Evolutionary conservation across 1,139 yeast species (phyloP).

Genomic region (Suhomyces bokatorum): DNA sequence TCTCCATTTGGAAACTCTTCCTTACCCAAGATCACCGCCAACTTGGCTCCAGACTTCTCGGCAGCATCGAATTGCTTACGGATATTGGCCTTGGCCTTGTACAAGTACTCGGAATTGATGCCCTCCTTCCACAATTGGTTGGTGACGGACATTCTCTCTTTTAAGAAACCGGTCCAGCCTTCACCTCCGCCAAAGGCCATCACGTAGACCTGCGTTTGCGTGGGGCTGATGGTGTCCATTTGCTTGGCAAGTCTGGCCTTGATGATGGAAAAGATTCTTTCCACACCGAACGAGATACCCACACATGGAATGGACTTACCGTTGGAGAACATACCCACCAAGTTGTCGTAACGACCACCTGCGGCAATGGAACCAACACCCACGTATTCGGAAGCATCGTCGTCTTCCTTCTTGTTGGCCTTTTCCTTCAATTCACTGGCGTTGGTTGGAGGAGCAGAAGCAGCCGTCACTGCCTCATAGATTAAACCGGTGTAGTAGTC

Average conservation of each 20-base stretch:
- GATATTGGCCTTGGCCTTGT: conserved; percentile 89
- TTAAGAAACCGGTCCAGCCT: conserved; percentile 88
- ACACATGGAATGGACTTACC: conserved; percentile 96
- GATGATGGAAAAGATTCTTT: conserved; percentile 85
- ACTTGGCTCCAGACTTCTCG: conserved; percentile 86
- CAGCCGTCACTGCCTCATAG: conserved; percentile 92
- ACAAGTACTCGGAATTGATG: conserved; percentile 84
- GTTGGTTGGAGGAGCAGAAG: conserved; percentile 89
- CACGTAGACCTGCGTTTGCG: conserved; percentile 87
- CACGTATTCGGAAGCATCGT: conserved; percentile 93
- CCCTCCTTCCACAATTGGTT: conserved; percentile 85
- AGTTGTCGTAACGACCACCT: conserved; percentile 95
- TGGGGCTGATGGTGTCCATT: conserved; percentile 63
- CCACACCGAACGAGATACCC: conserved; percentile 95
- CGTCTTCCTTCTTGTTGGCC: conserved; percentile 42
- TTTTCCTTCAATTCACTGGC: conserved; percentile 65
- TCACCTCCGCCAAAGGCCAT: conserved; percentile 99
- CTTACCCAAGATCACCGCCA: conserved; percentile 92
- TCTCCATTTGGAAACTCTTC: conserved; percentile 84
- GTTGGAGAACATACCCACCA: conserved; percentile 94
- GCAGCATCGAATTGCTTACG: conserved; percentile 98
- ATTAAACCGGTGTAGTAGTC: conserved; percentile 97
- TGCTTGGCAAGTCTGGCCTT: conserved; percentile 67
- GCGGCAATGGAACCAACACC: conserved; percentile 99
- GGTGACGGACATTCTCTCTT: conserved; percentile 86